A percentile compares a stretch with the other conserved stretches of the same genome.
phyloP scores from a whole-genome alignment of 305 asterid genomes.

The Fraxinus dipetala region DNA sequence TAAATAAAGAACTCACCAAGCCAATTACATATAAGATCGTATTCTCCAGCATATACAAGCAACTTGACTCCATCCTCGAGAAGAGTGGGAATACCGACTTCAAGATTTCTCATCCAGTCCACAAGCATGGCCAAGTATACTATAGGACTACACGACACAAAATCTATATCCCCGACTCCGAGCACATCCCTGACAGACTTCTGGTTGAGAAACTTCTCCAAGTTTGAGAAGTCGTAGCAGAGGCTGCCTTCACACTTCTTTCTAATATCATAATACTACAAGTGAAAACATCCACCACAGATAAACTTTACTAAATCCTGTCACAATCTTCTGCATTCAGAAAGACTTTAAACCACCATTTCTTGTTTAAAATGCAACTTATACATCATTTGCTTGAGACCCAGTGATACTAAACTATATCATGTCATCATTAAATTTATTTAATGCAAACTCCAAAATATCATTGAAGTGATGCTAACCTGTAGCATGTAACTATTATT shows the following conservation, averaged over 20 bases:
- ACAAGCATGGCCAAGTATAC: conserved; percentile 85
- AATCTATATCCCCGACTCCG: conserved; percentile 85
- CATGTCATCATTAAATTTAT: neutral
- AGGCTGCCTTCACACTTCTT: conserved; percentile 81
- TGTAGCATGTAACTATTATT: neutral
- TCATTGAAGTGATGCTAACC: neutral
- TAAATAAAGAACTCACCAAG: conserved; percentile 50
- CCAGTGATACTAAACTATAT: neutral
- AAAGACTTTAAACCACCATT: neutral
- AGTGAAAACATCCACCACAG: neutral
- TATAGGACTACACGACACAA: conserved; percentile 78
- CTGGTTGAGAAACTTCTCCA: conserved; percentile 76
- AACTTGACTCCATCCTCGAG: conserved; percentile 83
- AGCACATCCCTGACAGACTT: conserved; percentile 61
- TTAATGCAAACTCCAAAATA: neutral
- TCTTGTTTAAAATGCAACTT: neutral
- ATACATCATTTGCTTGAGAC: neutral
- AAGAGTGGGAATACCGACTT: conserved; percentile 85
- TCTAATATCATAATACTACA: conserved; percentile 87
- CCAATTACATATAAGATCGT: conserved; percentile 98
- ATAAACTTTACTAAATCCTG: neutral
- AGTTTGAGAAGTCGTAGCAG: conserved; percentile 92
- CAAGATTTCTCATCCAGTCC: conserved; percentile 98
- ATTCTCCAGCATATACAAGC: conserved; percentile 94
- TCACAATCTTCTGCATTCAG: neutral